Evolutionary conservation across 78 protist species (phyloP).

Genomic region (Emiliania huxleyi): DNA sequence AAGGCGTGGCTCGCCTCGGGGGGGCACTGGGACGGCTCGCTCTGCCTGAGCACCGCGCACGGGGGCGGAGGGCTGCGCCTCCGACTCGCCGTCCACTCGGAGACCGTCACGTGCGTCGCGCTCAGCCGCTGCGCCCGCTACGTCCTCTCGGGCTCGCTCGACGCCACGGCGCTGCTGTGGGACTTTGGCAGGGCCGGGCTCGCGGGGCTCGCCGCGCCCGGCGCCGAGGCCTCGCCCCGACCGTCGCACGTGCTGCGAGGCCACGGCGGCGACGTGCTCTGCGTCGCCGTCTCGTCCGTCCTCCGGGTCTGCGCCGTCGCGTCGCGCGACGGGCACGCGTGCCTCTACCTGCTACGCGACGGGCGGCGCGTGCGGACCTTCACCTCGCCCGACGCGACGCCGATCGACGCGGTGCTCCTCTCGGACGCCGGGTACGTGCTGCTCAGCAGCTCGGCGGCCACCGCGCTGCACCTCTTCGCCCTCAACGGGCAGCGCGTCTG

Average conservation of each 20-base stretch:
- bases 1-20: not conserved
- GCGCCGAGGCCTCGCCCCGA: not conserved
- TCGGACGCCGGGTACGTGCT: too few relatives aligned
- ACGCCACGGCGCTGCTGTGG: not conserved
- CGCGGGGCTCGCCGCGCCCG: not conserved
- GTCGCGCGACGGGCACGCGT: not conserved
- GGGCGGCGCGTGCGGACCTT: not conserved
- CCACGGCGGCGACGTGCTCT: not conserved
- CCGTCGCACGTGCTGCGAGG: not conserved
- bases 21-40: not conserved
- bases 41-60: not conserved
- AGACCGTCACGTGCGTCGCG: not conserved
- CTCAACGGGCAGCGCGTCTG: too few relatives aligned
- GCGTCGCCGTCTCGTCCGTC: not conserved
- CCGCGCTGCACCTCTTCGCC: too few relatives aligned
- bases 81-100: not conserved
- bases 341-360: not conserved
- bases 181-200: too few relatives aligned
- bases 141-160: not conserved
- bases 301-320: not conserved
- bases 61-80: not conserved
- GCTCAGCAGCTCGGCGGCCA: too few relatives aligned
- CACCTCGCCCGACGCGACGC: not conserved
- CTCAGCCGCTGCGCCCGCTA: too few relatives aligned
- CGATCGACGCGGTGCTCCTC: too few relatives aligned